Base-by-base conservation (phyloP, 805 yeast species). In the Nakazawaea laoshanensis region DNA sequence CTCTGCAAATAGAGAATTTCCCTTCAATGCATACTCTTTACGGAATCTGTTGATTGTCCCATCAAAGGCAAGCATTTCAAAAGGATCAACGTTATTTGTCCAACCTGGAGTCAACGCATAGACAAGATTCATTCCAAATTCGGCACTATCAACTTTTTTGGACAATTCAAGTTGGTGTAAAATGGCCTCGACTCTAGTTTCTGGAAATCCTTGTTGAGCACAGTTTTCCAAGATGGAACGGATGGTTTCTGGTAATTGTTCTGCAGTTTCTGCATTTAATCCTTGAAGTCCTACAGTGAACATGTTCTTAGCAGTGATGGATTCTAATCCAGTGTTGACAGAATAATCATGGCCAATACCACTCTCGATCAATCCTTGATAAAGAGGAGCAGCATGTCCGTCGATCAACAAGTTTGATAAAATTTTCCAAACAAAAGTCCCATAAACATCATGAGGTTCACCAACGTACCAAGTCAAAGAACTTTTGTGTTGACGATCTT, bases 401-500 rank as follows among this genome's bases (percentile, higher is more conserved):
- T 85, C 95, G 43, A 79, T 71, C 21, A 92, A 61, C 33, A 92
- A 59, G 16, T 77, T 70, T 14, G 83, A 73, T 30, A 87, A 57
- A 7, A 87, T 60, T 37, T 77, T 79, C 66, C 87, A 63, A 28
- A 81, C 65, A 51, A 88, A 82, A 0, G 86, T 62, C 33, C 76
- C 79, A 47, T 82, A 80, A 7, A 68, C 64, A 45, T 81, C 78
- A 4, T 61, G 63, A 3, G 96, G 85, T 12, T 67, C 57, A 6
- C 95, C 95, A 41, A 83, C 73, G 41, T 73, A 64, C 97, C 97
- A 92, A 1, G 97, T 86, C 39, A 92, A 51, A 0, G 96, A 86
- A 1, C 82, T 61, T 51, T 87, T 86, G 49, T 67, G 61, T 54
- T 92, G 97, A 38, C 72, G 70, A 3, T 74, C 79, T 5, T 55